These are phyloP conservation scores for Cucumis melo DNA, from an alignment of 306 rosid species.

Conservation along the genomic window DNA sequence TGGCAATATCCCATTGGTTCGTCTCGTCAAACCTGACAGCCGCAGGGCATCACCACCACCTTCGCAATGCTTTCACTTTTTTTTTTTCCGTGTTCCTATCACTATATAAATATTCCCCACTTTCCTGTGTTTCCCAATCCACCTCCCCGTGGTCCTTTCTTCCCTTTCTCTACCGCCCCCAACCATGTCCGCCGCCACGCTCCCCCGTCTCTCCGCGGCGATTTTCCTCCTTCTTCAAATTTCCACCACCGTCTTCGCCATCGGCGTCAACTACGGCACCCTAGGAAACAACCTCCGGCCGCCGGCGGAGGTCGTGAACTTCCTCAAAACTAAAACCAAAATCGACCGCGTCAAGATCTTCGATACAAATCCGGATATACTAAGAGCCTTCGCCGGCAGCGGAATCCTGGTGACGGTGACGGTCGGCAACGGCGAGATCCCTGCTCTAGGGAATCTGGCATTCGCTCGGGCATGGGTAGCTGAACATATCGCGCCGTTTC, in stretches of 20 bases:
- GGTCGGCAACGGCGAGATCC: conserved; percentile 61
- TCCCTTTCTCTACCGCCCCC: not conserved
- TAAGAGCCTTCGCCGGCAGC: conserved; percentile 55
- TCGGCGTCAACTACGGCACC: conserved; percentile 89
- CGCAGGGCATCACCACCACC: not conserved
- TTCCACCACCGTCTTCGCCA: conserved; percentile 23
- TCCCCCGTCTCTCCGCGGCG: conserved; percentile 6
- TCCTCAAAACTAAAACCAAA: conserved; percentile 40
- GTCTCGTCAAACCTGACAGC: not conserved
- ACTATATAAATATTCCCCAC: not conserved
- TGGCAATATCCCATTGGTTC: not conserved
- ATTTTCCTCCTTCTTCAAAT: conserved; percentile 31
- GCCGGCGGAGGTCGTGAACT: conserved; percentile 45
- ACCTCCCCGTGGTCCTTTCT: not conserved
- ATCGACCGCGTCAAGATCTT: conserved; percentile 68
- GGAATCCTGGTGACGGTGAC: conserved; percentile 67
- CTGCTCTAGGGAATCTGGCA: not conserved
- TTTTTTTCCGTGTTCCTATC: not conserved
- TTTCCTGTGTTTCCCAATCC: not conserved
- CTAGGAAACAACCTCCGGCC: conserved; percentile 63
- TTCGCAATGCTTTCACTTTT: not conserved
- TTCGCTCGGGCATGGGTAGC: conserved; percentile 51
- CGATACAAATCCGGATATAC: conserved; percentile 62
- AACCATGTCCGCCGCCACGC: conserved; percentile 9
- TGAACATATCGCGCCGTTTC: conserved; percentile 32